These are phyloP conservation scores for Papilionanthe hybrid DNA, from an alignment of 116 monocot species.

Conservation along the genomic window DNA sequence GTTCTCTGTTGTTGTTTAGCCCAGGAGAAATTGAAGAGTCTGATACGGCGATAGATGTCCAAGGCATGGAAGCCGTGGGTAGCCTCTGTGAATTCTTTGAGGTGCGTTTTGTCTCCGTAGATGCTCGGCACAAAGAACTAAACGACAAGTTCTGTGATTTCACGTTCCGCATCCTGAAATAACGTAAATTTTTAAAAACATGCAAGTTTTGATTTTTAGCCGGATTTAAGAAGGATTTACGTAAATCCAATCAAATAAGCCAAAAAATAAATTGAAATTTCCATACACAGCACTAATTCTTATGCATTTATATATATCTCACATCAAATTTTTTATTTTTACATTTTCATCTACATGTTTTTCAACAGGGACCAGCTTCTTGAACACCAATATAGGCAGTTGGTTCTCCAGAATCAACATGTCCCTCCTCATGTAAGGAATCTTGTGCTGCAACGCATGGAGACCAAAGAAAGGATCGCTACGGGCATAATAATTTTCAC, in stretches of 20 bases:
- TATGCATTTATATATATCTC: too few relatives aligned
- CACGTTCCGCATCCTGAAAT: background rate
- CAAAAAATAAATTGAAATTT: too few relatives aligned
- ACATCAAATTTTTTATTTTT: too few relatives aligned
- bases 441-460: conserved; percentile 3
- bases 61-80: conserved; percentile 1
- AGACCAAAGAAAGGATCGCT: conserved; percentile 15
- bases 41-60: conserved; percentile 12
- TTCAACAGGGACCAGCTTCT: conserved; percentile 15
- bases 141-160: background rate
- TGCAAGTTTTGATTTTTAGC: too few relatives aligned
- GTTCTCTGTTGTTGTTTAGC: too few relatives aligned
- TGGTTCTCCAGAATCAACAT: conserved; percentile 38
- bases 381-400: conserved; percentile 25
- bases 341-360: background rate
- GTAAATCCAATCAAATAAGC: too few relatives aligned
- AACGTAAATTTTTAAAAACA: too few relatives aligned
- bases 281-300: too few relatives aligned
- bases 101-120: background rate
- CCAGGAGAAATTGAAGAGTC: background rate
- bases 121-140: conserved; percentile 1
- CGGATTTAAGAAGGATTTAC: too few relatives aligned
- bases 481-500: background rate
- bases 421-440: conserved; percentile 35
- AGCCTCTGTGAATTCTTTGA: too few relatives aligned